Conservation (phyloP, 108 stramenopile genomes). For the Cyclostephanos tholiformis region DNA sequence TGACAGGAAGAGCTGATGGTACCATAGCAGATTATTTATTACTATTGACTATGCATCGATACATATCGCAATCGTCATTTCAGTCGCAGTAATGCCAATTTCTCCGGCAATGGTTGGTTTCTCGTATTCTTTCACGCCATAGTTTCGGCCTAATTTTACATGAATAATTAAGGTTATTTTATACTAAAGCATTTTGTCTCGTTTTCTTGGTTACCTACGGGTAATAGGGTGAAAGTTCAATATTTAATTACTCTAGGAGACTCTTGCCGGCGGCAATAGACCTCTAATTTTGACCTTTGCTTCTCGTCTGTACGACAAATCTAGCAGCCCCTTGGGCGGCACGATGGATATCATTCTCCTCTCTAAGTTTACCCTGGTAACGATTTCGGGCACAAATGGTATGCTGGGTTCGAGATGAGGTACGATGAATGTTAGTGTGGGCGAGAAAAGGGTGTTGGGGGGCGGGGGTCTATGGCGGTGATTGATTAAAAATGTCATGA, state of each 20-base stretch:
- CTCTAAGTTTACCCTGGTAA: slow-evolving; percentile 63
- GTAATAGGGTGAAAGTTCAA: neutral
- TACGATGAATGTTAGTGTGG: neutral
- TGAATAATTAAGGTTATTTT: too few relatives aligned
- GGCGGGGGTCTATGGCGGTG: too few relatives aligned
- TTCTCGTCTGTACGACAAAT: slow-evolving; percentile 75
- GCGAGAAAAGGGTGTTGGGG: neutral
- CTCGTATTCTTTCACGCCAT: neutral
- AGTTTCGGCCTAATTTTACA: neutral
- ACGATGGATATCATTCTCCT: slow-evolving; percentile 55
- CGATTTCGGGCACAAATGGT: slow-evolving; percentile 81
- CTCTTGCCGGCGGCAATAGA: slow-evolving; percentile 57
- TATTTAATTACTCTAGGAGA: slow-evolving; percentile 2
- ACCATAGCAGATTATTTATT: too few relatives aligned
- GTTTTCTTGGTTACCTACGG: neutral
- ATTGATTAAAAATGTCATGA: neutral
- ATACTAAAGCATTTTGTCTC: neutral
- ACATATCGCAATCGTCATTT: neutral
- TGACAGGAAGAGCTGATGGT: too few relatives aligned
- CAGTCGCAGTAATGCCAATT: neutral
- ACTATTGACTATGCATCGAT: neutral
- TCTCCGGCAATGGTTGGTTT: neutral
- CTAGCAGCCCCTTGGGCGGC: slow-evolving; percentile 76
- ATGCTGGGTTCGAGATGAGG: slow-evolving; percentile 27
- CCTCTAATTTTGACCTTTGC: slow-evolving; percentile 77